Evolutionary conservation across 2,329 filamentous ascomycete genomes (phyloP), one percentile per base, ranked within the genome.

Genomic region (Ophiostoma quercus): DNA sequence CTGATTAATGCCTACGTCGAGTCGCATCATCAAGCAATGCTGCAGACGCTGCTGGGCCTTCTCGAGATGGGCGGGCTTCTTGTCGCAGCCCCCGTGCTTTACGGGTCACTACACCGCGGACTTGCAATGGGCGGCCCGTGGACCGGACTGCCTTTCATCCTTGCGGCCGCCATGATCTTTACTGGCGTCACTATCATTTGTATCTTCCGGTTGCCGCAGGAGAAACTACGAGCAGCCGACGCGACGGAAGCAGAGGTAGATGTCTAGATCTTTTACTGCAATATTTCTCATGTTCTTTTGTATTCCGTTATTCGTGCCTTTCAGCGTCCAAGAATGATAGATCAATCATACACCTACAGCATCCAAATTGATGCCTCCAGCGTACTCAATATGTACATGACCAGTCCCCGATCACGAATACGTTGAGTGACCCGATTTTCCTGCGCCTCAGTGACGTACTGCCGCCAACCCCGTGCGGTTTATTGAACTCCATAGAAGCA

Each of bases 1-100:
- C 76, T 87, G 7, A 75, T 87, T n/a, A 86, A 83, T 63, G 79
- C 80, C 11, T 74, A 87, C 12, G 83, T 88, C 14, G 84, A 85
- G 73, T 79, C 82, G 29, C 81, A 85, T 71, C 82, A 85, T 4
- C 79, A 86, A 14, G 85, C 84, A 29, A 82, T 82, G 0, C 77
- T 87, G 32, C 88, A 87, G 74, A 84, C 82, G 4, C 77, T 84
- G 3, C 78, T 88, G 11, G 79, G 81, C 2, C 78, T 86, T 32
- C 74, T 84, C 41, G 84, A 88, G 71, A 82, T 80, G 9, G 57
- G 82, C 12, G 82, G 84, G n/a, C 73, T 80, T 1, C 80, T 86
- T 71, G 67, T 82, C 5, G 80, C 80, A 0, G 79, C 80, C 0
- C 84, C 85, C 0, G 71, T 82, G 0, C 76, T 87, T 43, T 83